Evolutionary conservation across 768 basidiomycete genomes (phyloP), one percentile per base, ranked within the genome.

Genomic region (Pleurotus pulmonarius): DNA sequence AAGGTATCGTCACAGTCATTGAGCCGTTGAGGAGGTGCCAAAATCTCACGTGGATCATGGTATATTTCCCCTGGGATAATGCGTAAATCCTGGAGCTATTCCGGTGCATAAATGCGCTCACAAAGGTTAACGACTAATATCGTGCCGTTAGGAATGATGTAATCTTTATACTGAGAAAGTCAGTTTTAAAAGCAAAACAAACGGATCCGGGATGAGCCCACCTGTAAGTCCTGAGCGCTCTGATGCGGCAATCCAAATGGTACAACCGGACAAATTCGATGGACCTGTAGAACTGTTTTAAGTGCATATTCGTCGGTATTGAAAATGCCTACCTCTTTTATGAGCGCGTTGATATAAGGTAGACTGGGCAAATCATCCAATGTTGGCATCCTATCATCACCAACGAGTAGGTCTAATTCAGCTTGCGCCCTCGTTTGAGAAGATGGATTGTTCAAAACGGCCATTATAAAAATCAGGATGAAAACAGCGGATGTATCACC

Each of bases 121-220:
- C 73, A 76, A 18, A 67, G 60, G 25, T 76, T 76, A 24, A 65
- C 60, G 24, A 73, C 38, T 13, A 75, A 60, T 2, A 72, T 38
- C 4, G 75, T 58, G 56, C 73, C 74, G 56, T 70, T 67, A 1
- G 72, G 74, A 43, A 75, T 71, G 37, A 63, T 58, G 52, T 66
- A 68, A 1, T 66, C 70, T 11, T 68, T 58, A 34, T 55, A 55
- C 18, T 65, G 69, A 16, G 62, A 58, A 20, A 68, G 67, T 6
- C 69, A 66, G 0, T 45, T 49, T 5, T 63, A 59, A 2, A 44
- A 61, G 63, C 13, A 63, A 56, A 24, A 67, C 69, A 13, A 43
- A 49, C 16, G 13, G 18, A 20, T n/a, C n/a, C n/a, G n/a, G 40
- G 7, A 53, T 46, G 1, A 40, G 38, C 49, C 22, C 25, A 56